These are phyloP conservation scores for Acanthamoeba sp. DNA, from an alignment of 208 protist genomes.

Conservation along the genomic window DNA sequence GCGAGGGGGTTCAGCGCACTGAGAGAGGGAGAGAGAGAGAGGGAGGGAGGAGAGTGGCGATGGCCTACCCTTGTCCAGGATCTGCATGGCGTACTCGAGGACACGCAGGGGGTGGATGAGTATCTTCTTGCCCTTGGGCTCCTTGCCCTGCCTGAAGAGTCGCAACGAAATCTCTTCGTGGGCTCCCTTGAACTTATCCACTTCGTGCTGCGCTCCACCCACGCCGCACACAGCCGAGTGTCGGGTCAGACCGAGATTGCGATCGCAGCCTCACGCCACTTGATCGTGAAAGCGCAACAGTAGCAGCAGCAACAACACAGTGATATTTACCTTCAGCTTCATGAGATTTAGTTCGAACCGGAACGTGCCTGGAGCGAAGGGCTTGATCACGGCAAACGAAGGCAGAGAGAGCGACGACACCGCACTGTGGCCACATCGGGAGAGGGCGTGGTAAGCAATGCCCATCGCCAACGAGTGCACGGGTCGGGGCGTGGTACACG, in stretches of 20 bases:
- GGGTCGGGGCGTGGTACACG: background rate
- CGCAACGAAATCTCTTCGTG: slow-evolving; percentile 18
- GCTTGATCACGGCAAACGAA: slow-evolving; percentile 21
- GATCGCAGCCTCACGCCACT: too few species aligned
- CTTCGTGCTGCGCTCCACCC: background rate
- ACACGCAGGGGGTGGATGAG: slow-evolving; percentile 13
- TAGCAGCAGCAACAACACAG: too few species aligned
- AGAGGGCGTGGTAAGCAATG: background rate
- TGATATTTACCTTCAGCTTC: background rate
- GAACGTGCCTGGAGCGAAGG: background rate
- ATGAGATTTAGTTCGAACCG: background rate
- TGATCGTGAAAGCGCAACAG: too few species aligned
- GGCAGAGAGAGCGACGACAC: background rate
- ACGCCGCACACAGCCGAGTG: too few species aligned
- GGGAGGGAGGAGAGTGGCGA: too few species aligned
- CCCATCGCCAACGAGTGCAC: too few species aligned
- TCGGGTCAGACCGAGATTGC: background rate
- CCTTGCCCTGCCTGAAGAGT: slow-evolving; percentile 10
- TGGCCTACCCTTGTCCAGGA: background rate
- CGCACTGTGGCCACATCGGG: background rate
- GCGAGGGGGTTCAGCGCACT: too few species aligned
- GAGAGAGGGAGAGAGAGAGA: too few species aligned
- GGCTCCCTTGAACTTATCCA: slow-evolving; percentile 17
- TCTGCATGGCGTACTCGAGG: slow-evolving; percentile 20
- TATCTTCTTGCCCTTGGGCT: slow-evolving; percentile 37